A percentile compares a stretch with the other conserved stretches of the same genome.
Evolutionary conservation across 1,284 basidiomycete species (phyloP).

Genomic region (Leccinum variabile): DNA sequence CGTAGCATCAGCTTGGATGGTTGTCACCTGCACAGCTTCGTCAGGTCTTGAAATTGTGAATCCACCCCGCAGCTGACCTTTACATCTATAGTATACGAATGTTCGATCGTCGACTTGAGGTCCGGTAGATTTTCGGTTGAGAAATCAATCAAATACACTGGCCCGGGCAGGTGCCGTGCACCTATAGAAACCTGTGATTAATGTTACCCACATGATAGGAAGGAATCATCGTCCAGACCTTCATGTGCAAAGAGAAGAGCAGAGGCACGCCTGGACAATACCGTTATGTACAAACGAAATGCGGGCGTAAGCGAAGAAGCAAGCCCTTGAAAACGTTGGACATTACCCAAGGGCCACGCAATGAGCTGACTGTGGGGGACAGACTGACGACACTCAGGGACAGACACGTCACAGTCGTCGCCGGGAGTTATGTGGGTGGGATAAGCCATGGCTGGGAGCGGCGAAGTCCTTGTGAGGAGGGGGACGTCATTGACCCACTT

Average conservation of each 20-base stretch:
- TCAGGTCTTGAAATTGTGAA: constrained; percentile 10
- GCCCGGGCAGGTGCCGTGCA: constrained; percentile 61
- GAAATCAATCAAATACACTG: constrained; percentile 83
- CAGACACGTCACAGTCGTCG: too few relatives aligned
- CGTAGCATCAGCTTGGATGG: constrained; percentile 79
- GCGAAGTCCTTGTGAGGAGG: too few relatives aligned
- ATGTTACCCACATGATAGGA: constrained; percentile 1
- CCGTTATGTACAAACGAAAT: constrained; percentile 10
- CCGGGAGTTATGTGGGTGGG: too few relatives aligned
- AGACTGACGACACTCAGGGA: too few relatives aligned
- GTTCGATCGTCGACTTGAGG: constrained; percentile 67
- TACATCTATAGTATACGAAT: constrained; percentile 54
- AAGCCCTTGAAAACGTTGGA: constrained; percentile 8
- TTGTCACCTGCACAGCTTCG: constrained; percentile 57
- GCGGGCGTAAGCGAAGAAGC: constrained; percentile 15
- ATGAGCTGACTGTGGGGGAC: constrained; percentile 54
- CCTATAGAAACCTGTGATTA: constrained; percentile 47
- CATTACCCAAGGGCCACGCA: constrained; percentile 79
- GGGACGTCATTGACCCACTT: too few relatives aligned
- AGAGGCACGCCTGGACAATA: constrained; percentile 62
- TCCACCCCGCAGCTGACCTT: constrained; percentile 50
- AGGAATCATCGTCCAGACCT: constrained; percentile 45
- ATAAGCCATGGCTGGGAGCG: too few relatives aligned
- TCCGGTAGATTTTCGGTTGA: constrained; percentile 68
- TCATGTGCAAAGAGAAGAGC: constrained; percentile 79